Percentiles rank a stretch among this genome's conserved stretches.
Conservation (phyloP, 176 grass and related monocot genomes). For the Luzula sylvatica region DNA sequence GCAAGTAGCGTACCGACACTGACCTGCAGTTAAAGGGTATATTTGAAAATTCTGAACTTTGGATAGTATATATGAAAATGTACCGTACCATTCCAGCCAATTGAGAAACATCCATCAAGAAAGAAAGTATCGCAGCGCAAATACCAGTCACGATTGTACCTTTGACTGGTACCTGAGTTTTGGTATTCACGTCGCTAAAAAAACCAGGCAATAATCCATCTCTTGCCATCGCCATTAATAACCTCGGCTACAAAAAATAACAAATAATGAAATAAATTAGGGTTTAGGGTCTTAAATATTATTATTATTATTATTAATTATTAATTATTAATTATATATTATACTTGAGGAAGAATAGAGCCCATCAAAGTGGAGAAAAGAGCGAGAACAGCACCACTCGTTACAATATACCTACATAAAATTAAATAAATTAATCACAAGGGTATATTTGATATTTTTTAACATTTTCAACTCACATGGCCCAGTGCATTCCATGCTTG, state of each 20-base stretch:
- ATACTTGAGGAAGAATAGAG: constrained; percentile 69
- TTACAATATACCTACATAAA: constrained; percentile 65
- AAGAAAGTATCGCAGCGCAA: constrained; percentile 50
- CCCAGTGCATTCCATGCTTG: constrained; percentile 65
- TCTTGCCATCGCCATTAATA: constrained; percentile 82
- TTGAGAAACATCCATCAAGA: constrained; percentile 87
- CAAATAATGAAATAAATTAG: not conserved
- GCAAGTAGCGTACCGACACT: constrained; percentile 80
- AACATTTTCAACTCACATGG: constrained; percentile 28
- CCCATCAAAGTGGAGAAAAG: constrained; percentile 71
- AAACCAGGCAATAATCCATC: constrained; percentile 63
- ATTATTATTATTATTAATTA: no score
- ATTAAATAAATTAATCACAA: not conserved
- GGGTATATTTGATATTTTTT: not conserved
- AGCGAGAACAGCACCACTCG: constrained; percentile 69
- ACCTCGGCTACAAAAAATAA: constrained; percentile 54
- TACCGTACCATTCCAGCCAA: constrained; percentile 71
- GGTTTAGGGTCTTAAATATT: not conserved
- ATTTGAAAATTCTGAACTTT: not conserved
- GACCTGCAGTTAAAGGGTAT: constrained; percentile 37
- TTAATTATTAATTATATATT: no score
- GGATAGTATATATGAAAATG: not conserved
- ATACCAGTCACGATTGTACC: constrained; percentile 74
- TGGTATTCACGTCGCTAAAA: constrained; percentile 56
- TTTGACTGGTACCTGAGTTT: constrained; percentile 84